Conservation (phyloP, 1,139 yeast species). For the Taphrina communis region DNA sequence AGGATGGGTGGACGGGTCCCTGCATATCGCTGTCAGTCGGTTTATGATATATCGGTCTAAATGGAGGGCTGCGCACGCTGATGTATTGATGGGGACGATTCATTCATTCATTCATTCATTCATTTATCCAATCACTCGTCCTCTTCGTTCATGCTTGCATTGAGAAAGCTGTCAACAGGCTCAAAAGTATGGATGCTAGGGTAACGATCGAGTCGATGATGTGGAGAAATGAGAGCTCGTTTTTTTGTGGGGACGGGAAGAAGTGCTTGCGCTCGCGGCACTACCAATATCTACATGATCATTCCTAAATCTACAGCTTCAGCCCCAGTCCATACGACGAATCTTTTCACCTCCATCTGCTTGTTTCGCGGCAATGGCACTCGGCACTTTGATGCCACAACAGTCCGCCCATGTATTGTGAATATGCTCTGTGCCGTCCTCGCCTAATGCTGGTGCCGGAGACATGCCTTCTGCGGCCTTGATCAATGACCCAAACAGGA, state of each 20-base stretch:
- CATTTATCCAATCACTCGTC: neutral
- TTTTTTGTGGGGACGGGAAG: neutral
- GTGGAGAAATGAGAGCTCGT: neutral
- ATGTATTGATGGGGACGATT: neutral
- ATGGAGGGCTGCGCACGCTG: neutral
- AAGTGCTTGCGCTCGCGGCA: neutral
- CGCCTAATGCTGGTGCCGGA: constrained; percentile 41
- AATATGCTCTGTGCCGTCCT: constrained; percentile 48
- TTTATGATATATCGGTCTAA: too few species aligned
- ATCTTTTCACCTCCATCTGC: constrained; percentile 31
- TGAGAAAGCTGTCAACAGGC: too few species aligned
- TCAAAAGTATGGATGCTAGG: too few species aligned
- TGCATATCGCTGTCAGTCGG: neutral
- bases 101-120: constrained; percentile 8
- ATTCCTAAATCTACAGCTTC: neutral
- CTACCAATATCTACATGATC: too few species aligned
- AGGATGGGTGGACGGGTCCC: constrained; percentile 1
- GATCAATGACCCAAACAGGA: constrained; percentile 71
- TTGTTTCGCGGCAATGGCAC: constrained; percentile 80
- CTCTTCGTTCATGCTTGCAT: too few species aligned
- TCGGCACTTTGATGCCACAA: constrained; percentile 95
- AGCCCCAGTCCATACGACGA: constrained; percentile 40
- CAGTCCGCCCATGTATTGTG: constrained; percentile 93
- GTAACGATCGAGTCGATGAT: neutral
- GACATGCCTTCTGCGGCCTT: constrained; percentile 45